Percentiles rank a stretch among this genome's conserved stretches.
phyloP scores from a whole-genome alignment of 768 basidiomycete genomes.

The Steccherinum ochraceum region DNA sequence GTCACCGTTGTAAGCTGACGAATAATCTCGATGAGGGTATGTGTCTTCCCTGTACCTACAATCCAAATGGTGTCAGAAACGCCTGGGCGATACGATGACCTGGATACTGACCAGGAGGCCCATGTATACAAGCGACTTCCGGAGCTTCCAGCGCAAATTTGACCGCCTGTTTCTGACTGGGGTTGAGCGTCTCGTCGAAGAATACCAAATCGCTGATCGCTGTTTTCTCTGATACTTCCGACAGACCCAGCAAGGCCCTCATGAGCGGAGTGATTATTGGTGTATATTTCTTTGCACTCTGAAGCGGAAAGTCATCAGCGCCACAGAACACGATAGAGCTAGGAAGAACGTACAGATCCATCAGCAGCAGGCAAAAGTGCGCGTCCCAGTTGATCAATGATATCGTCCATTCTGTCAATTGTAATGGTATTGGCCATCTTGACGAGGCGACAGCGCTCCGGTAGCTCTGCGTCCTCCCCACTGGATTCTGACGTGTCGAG shows the following conservation, averaged over 20 bases:
- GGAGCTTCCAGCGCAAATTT: constrained; percentile 72
- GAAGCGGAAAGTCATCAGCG: neutral
- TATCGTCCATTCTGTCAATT: constrained; percentile 90
- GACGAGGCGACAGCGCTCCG: constrained; percentile 77
- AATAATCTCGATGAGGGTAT: constrained; percentile 90
- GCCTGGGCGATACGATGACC: too few relatives aligned
- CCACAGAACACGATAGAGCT: too few relatives aligned
- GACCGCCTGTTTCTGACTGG: constrained; percentile 80
- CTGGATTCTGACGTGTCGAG: constrained; percentile 56
- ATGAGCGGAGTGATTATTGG: constrained; percentile 46
- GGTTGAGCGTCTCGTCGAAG: constrained; percentile 74
- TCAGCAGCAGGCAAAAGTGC: constrained; percentile 24
- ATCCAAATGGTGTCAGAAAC: too few relatives aligned
- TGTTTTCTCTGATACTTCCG: constrained; percentile 34
- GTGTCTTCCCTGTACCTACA: constrained; percentile 95
- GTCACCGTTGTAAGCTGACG: constrained; percentile 63
- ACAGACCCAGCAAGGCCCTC: constrained; percentile 67
- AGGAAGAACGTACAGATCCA: neutral
- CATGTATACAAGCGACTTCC: constrained; percentile 91
- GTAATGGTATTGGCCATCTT: constrained; percentile 93
- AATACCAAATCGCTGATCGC: constrained; percentile 44
- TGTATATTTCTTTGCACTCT: constrained; percentile 35
- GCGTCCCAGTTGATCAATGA: constrained; percentile 56
- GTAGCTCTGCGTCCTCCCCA: constrained; percentile 67
- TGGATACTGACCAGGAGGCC: constrained; percentile 74